Percentiles rank a stretch among this genome's conserved stretches.
These are phyloP conservation scores for Boletus sp. DNA, from an alignment of 1,284 basidiomycete genomes.

Conservation along the genomic window DNA sequence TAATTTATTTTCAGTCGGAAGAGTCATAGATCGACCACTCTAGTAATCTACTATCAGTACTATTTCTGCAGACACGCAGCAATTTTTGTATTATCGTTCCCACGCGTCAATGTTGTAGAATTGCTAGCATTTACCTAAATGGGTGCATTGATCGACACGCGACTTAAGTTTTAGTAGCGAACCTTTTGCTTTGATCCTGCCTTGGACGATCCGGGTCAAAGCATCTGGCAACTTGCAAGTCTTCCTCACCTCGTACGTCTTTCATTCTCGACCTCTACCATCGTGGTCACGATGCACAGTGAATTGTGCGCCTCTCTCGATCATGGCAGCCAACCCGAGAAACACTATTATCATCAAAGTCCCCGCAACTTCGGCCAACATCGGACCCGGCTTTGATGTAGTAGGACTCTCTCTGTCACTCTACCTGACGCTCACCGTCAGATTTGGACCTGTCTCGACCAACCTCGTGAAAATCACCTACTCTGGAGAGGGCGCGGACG, in stretches of 20 bases:
- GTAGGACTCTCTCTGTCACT: constrained; percentile 96
- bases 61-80: constrained; percentile 1
- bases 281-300: background rate
- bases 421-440: constrained; percentile 79
- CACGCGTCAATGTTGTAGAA: too few relatives aligned
- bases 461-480: constrained; percentile 74
- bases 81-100: constrained; percentile 18
- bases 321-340: constrained; percentile 26
- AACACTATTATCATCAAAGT: constrained; percentile 73
- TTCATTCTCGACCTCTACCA: background rate
- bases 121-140: background rate
- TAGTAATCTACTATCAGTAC: background rate
- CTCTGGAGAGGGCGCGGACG: constrained; percentile 86
- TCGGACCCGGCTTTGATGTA: constrained; percentile 99
- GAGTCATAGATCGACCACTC: constrained; percentile 19
- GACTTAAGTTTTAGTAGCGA: constrained; percentile 1
- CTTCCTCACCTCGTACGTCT: constrained; percentile 10
- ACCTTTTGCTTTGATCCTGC: background rate
- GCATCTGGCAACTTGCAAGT: background rate
- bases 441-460: constrained; percentile 42
- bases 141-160: constrained; percentile 16
- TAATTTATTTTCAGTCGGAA: background rate
- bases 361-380: constrained; percentile 97
- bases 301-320: constrained; percentile 10
- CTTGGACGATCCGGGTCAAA: too few relatives aligned